Percentiles rank a stretch among this genome's conserved stretches.
These are phyloP conservation scores for Rhynchospora breviuscula DNA, from an alignment of 176 grass and related monocot genomes.

Conservation along the genomic window DNA sequence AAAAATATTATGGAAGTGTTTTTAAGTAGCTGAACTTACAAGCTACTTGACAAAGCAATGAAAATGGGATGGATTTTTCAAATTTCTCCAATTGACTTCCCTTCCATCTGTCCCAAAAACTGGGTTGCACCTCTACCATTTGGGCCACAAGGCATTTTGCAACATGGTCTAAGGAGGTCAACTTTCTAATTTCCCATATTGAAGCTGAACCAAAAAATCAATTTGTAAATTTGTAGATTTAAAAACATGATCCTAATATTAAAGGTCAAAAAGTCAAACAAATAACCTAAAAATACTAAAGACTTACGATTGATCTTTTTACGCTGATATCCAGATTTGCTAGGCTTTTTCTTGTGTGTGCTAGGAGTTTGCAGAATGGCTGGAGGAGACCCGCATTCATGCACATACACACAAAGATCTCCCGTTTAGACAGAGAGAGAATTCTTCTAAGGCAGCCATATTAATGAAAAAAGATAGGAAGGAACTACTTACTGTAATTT, in stretches of 20 bases:
- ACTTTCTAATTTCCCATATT: conserved; percentile 82
- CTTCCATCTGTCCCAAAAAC: conserved; percentile 79
- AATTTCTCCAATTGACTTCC: conserved; percentile 52
- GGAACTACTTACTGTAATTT: conserved; percentile 68
- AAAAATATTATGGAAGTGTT: not conserved
- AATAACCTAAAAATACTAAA: not conserved
- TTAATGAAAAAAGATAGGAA: conserved; percentile 12
- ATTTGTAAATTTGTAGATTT: not conserved
- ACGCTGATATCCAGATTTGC: conserved; percentile 53
- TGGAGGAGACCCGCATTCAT: conserved; percentile 9
- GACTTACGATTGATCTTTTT: conserved; percentile 87
- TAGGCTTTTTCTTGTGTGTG: conserved; percentile 45
- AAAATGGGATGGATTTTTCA: conserved; percentile 78
- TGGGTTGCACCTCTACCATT: conserved; percentile 58
- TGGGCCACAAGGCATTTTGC: conserved; percentile 77
- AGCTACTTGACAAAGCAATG: conserved; percentile 92
- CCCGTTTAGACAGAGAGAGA: not conserved
- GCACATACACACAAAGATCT: not conserved
- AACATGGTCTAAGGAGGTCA: conserved; percentile 36
- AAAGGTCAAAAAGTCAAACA: not conserved
- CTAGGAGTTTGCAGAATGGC: conserved; percentile 68
- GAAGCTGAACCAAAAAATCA: conserved; percentile 54
- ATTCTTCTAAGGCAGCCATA: not conserved
- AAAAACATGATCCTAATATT: not conserved
- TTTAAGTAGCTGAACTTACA: conserved; percentile 30